These are phyloP conservation scores for Hebeloma cylindrosporum DNA, from an alignment of 768 basidiomycete genomes.

Conservation along the genomic window DNA sequence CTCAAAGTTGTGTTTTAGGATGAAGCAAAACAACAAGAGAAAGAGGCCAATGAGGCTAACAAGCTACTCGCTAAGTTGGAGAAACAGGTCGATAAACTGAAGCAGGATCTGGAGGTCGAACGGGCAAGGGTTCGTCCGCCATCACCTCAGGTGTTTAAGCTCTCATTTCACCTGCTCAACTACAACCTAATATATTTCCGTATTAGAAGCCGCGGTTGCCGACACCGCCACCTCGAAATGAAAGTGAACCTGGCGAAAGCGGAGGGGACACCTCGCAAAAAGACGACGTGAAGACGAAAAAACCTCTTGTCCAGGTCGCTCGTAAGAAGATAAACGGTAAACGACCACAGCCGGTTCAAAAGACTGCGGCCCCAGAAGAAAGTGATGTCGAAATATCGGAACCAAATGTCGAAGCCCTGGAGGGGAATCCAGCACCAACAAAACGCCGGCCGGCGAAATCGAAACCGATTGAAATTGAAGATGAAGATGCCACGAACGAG, in stretches of 20 bases:
- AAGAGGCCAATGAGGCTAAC: conserved; percentile 35
- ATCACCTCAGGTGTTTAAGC: conserved; percentile 19
- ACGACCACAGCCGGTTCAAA: conserved; percentile 5
- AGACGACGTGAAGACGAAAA: conserved; percentile 1
- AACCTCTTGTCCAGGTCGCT: conserved; percentile 12
- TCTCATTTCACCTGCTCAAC: neutral
- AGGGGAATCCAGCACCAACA: conserved; percentile 8
- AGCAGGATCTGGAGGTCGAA: conserved; percentile 42
- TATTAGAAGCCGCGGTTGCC: conserved; percentile 4
- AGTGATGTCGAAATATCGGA: conserved; percentile 9
- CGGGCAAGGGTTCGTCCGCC: conserved; percentile 32
- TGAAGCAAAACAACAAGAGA: conserved; percentile 36
- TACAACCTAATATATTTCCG: conserved; percentile 5
- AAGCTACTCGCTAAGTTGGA: conserved; percentile 38
- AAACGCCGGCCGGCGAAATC: conserved; percentile 32
- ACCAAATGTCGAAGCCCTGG: neutral
- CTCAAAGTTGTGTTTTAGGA: conserved; percentile 31
- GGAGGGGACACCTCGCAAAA: conserved; percentile 4
- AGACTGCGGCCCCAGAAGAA: conserved; percentile 1
- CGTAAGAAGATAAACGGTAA: conserved; percentile 19
- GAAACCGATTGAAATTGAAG: conserved; percentile 18
- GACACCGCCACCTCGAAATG: neutral
- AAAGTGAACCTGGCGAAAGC: neutral
- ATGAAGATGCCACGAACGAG: conserved; percentile 23
- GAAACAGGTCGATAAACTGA: conserved; percentile 45